phyloP scores from a whole-genome alignment of 805 yeast genomes.

The Wickerhamomyces kurtzmanii region DNA sequence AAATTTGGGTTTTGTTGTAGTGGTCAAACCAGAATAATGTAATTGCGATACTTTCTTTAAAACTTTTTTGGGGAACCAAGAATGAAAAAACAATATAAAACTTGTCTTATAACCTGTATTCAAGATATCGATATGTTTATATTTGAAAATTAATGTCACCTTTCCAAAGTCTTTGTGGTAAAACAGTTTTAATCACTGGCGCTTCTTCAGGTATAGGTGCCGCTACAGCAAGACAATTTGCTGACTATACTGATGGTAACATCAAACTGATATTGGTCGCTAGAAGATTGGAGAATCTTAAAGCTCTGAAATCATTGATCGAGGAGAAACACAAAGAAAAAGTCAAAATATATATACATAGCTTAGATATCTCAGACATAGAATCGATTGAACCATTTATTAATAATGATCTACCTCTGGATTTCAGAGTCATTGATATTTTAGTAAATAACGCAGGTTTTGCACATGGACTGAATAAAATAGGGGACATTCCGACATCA shows the following conservation, averaged over 20 bases:
- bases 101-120: no score
- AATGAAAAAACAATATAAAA: no score
- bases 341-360: constrained; percentile 30
- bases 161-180: constrained; percentile 58
- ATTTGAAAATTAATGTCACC: no score
- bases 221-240: constrained; percentile 78
- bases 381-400: constrained; percentile 40
- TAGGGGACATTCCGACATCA: constrained; percentile 48
- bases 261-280: constrained; percentile 63
- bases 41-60: no score
- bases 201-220: constrained; percentile 91
- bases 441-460: constrained; percentile 61
- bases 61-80: no score
- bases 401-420: constrained; percentile 35
- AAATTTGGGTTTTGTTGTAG: no score
- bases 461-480: constrained; percentile 66
- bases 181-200: constrained; percentile 77
- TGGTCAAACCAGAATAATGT: no score
- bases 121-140: no score
- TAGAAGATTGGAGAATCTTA: constrained; percentile 52
- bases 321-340: constrained; percentile 32
- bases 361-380: constrained; percentile 45
- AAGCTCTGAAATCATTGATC: constrained; percentile 34
- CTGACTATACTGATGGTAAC: constrained; percentile 58
- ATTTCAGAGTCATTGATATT: constrained; percentile 49